Evolutionary conservation across 1,139 yeast genomes (phyloP).

Genomic region (Yarrowia galli): DNA sequence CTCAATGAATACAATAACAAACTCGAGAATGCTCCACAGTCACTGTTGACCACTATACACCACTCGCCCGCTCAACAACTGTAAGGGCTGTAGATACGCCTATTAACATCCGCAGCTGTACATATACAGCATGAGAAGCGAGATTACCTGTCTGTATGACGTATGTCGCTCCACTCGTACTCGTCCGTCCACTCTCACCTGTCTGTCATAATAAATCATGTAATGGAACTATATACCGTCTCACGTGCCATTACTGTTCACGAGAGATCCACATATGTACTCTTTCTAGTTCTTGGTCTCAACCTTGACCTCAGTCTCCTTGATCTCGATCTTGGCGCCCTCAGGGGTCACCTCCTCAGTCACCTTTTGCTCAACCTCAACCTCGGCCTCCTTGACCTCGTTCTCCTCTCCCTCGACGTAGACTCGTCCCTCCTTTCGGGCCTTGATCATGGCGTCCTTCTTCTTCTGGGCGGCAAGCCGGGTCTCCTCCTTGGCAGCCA

Average conservation of each 20-base stretch:
- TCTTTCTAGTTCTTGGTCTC: slow-evolving; percentile 29
- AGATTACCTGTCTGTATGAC: no score
- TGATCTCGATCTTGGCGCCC: slow-evolving; percentile 20
- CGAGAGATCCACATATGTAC: slow-evolving; percentile 36
- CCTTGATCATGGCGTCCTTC: slow-evolving; percentile 25
- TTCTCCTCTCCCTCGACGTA: slow-evolving; percentile 36
- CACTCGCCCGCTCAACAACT: no score
- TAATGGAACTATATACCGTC: slow-evolving; percentile 38
- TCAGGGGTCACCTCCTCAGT: slow-evolving; percentile 10
- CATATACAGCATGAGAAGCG: no score
- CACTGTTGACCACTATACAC: no score
- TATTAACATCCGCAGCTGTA: no score
- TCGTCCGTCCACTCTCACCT: no score
- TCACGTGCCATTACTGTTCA: slow-evolving; percentile 37
- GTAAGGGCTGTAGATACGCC: no score
- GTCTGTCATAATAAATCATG: slow-evolving; percentile 26
- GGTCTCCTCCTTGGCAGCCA: slow-evolving; percentile 11
- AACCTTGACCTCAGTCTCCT: slow-evolving; percentile 21
- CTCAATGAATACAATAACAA: no score
- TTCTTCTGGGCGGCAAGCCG: slow-evolving; percentile 23
- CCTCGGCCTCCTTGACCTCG: not conserved
- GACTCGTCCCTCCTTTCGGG: slow-evolving; percentile 37
- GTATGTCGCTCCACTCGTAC: no score
- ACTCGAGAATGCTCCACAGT: no score
- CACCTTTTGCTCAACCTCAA: slow-evolving; percentile 5